Conservation (phyloP, 306 rosid genomes). For the Quercus dentata region DNA sequence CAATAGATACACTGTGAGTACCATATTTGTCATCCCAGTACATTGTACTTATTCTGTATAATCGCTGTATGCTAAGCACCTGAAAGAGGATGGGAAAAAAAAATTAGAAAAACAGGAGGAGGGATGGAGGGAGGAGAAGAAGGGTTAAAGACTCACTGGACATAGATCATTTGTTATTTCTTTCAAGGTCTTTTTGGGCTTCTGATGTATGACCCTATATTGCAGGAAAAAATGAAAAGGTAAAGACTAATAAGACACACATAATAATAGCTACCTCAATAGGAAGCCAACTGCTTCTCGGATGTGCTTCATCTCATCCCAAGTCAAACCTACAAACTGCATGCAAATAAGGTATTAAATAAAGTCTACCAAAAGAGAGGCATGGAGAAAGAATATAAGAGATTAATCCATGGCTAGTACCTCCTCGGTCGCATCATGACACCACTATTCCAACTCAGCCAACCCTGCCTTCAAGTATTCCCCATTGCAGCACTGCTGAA, state of each 20-base stretch:
- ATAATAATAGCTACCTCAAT: not conserved
- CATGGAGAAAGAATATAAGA: not conserved
- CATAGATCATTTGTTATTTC: conserved; percentile 97
- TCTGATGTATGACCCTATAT: conserved; percentile 92
- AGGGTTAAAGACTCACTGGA: conserved; percentile 51
- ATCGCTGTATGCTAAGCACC: conserved; percentile 97
- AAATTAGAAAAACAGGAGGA: not conserved
- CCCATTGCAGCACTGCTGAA: conserved; percentile 69
- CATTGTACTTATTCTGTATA: conserved; percentile 98
- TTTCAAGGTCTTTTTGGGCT: conserved; percentile 87
- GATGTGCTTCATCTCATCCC: conserved; percentile 98
- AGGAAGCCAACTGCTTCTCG: conserved; percentile 96
- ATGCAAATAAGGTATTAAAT: conserved; percentile 19
- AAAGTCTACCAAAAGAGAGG: not conserved
- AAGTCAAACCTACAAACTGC: conserved; percentile 91
- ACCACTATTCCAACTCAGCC: conserved; percentile 97
- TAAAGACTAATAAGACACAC: conserved; percentile 5
- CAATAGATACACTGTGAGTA: conserved; percentile 65
- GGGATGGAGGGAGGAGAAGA: not conserved
- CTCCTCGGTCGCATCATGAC: conserved; percentile 62
- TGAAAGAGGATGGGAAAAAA: conserved; percentile 22
- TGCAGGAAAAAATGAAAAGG: not conserved
- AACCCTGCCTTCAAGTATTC: conserved; percentile 92
- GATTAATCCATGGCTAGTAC: conserved; percentile 37
- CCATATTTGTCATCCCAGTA: conserved; percentile 98